phyloP scores from a whole-genome alignment of 306 rosid genomes.

The Heteromeles arbutifolia region DNA sequence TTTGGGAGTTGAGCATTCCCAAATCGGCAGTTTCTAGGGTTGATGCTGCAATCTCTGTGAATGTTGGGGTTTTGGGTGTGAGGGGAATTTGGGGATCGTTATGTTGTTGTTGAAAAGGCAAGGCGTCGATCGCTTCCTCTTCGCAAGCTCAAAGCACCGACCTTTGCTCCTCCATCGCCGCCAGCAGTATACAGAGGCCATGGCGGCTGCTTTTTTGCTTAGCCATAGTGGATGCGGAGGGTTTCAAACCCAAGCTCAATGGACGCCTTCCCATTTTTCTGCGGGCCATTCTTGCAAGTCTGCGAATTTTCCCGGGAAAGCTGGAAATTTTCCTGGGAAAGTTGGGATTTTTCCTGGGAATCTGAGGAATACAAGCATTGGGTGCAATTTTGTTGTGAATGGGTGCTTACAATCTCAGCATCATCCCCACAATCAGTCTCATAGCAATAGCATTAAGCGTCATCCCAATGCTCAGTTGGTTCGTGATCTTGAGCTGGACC shows the following conservation, averaged over 20 bases:
- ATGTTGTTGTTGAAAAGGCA: constrained; percentile 24
- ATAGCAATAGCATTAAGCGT: not conserved
- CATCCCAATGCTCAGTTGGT: constrained; percentile 34
- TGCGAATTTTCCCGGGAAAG: not conserved
- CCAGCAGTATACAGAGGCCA: not conserved
- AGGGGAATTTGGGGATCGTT: constrained; percentile 16
- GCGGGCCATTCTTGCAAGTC: not conserved
- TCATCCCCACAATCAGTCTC: not conserved
- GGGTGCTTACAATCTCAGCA: constrained; percentile 31
- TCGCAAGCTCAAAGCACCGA: not conserved
- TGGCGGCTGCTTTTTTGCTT: constrained; percentile 17
- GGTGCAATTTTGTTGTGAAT: not conserved
- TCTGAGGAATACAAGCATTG: not conserved
- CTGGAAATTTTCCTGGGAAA: not conserved
- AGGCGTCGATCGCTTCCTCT: not conserved
- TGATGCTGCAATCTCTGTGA: not conserved
- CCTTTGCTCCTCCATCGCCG: not conserved
- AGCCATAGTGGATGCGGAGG: not conserved
- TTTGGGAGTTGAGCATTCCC: not conserved
- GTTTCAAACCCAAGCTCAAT: not conserved
- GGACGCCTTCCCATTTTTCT: not conserved
- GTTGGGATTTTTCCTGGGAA: not conserved
- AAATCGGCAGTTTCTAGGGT: constrained; percentile 8
- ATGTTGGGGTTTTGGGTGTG: not conserved
- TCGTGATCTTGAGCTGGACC: constrained; percentile 28